Base-by-base conservation (phyloP, 2,329 filamentous ascomycete genomes). In the Raffaelea arxii region DNA sequence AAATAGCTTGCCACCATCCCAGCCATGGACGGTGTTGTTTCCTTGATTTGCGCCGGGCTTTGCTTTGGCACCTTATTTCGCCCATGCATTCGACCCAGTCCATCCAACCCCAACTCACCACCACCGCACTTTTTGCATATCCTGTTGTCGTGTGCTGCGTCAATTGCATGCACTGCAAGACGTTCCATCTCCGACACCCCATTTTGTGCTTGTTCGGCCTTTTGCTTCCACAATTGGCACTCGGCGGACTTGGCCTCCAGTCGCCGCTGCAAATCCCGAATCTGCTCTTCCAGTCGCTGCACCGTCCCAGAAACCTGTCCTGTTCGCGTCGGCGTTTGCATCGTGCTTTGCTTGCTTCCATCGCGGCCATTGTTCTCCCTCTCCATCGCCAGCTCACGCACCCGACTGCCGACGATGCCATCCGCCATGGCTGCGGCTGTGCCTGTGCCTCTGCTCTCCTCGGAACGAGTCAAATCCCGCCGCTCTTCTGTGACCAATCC, bases 161-260 rank as follows among this genome's bases (percentile, higher is more conserved):
- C 6, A 14, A 36, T 16, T 18, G 32, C 32, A 6, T 36, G 32
- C 32, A 36, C 32, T 5, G 32, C 32, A 6, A 18, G 22, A 22
- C 38, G 4, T 9, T 46, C 44, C 49, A 75, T 68, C 21, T 70
- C 65, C 4, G 66, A 63, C 19, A 80, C 56, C 43, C 71, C 65
- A 49, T 62, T 66, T 61, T 83, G 78, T 0, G 77, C 77, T 4
- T 66, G 64, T 54, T 77, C 69, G 0, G 79, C 78, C 27, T 75
- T 65, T 25, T 65, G 66, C 51, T 66, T 72, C 79, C 78, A 83
- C 50, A 62, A 66, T 25, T 62, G 55, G 30, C 63, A 57, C 41
- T 75, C 71, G 27, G 61, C 58, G 42, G 57, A 63, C 44, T 68
- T 70, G 9, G 53, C 51, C 7, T 67, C 64, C 2, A 80, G 56